phyloP scores from a whole-genome alignment of 2,329 filamentous ascomycete genomes.

The Endoconidiophora polonica region DNA sequence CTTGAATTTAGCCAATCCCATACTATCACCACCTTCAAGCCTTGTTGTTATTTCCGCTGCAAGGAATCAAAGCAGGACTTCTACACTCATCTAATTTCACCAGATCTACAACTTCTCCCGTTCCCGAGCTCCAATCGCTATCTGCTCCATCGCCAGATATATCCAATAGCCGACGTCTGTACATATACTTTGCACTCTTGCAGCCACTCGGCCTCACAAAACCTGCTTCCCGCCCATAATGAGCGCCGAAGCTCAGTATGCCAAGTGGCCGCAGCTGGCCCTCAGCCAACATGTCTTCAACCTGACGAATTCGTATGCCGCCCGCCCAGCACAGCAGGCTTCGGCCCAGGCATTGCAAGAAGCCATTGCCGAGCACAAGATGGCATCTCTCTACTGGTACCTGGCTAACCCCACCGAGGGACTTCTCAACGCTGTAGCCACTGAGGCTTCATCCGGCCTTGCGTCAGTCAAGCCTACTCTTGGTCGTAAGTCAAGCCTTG shows the following conservation, averaged over 20 bases:
- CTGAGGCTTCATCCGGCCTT: conserved; percentile 19
- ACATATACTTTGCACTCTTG: too few relatives aligned
- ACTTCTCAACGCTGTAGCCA: conserved; percentile 58
- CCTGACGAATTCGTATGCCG: conserved; percentile 63
- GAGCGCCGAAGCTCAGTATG: conserved; percentile 70
- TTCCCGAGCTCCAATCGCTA: too few relatives aligned
- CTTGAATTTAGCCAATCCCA: neutral
- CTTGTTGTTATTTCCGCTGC: neutral
- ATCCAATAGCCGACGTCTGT: neutral
- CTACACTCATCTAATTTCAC: too few relatives aligned
- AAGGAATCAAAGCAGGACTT: too few relatives aligned
- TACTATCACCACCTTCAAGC: neutral
- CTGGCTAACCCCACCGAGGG: conserved; percentile 69
- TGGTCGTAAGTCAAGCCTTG: conserved; percentile 51
- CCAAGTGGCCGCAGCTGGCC: conserved; percentile 67
- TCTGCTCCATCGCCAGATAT: neutral
- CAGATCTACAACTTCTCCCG: too few relatives aligned
- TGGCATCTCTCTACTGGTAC: conserved; percentile 75
- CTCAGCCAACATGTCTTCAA: conserved; percentile 76
- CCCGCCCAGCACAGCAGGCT: conserved; percentile 47
- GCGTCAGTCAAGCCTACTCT: conserved; percentile 34
- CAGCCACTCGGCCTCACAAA: neutral
- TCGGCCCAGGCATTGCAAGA: conserved; percentile 62
- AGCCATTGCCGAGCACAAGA: conserved; percentile 69
- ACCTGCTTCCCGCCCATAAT: conserved; percentile 30